A percentile compares a stretch with the other conserved stretches of the same genome.
Conservation (phyloP, 495 filamentous ascomycete genomes). For the Podospora pseudopauciseta region DNA sequence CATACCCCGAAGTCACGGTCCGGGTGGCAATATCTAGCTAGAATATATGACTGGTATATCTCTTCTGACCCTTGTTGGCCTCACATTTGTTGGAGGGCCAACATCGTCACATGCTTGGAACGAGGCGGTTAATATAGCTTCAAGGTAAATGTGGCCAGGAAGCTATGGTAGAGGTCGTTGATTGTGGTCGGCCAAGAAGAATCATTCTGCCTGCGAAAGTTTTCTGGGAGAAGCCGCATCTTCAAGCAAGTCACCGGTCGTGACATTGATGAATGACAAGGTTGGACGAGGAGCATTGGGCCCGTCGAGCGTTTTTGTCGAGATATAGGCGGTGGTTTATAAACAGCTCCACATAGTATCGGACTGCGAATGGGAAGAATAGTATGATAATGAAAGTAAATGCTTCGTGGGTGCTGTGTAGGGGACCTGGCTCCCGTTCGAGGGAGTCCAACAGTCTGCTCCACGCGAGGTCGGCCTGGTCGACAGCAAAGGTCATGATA, state of each 20-base stretch:
- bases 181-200: neutral
- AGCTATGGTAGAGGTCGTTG: neutral
- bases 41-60: too few species aligned
- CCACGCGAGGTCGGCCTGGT: neutral
- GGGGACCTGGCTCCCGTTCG: neutral
- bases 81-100: too few species aligned
- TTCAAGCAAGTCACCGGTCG: neutral
- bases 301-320: neutral
- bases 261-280: neutral
- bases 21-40: too few species aligned
- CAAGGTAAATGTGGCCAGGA: too few species aligned
- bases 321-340: neutral
- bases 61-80: too few species aligned
- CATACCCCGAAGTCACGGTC: too few species aligned
- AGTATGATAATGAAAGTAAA: neutral
- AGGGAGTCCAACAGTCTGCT: neutral
- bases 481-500: neutral
- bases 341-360: neutral
- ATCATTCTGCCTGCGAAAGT: neutral
- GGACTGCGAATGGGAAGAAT: constrained; percentile 2
- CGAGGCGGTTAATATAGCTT: too few species aligned
- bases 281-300: neutral
- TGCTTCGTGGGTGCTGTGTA: constrained; percentile 1
- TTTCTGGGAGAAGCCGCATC: neutral
- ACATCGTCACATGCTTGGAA: too few species aligned